Percentiles rank a stretch among this genome's conserved stretches.
phyloP scores from a whole-genome alignment of 306 rosid species.

The Cicer pinnatifidum region DNA sequence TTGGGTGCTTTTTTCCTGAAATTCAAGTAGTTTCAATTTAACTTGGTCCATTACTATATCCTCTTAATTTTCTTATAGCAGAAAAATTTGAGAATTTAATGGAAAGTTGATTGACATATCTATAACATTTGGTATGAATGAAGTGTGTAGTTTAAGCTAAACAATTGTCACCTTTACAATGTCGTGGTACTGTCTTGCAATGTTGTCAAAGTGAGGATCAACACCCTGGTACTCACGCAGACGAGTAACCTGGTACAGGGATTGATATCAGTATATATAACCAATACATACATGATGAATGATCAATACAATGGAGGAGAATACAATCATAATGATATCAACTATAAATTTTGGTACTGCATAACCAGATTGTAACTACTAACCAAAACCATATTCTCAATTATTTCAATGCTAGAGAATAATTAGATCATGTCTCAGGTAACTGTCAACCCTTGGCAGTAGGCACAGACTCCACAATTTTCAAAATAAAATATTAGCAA shows the following conservation, averaged over 20 bases:
- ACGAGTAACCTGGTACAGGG: constrained; percentile 72
- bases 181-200: constrained; percentile 85
- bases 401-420: constrained; percentile 1
- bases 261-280: constrained; percentile 16
- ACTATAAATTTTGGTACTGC: constrained; percentile 11
- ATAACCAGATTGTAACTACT: neutral
- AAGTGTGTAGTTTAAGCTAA: neutral
- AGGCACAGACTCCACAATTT: constrained; percentile 17
- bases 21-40: constrained; percentile 1
- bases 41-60: constrained; percentile 9
- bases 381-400: constrained; percentile 5
- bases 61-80: constrained; percentile 11
- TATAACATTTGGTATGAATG: constrained; percentile 6
- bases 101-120: constrained; percentile 14
- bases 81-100: constrained; percentile 9
- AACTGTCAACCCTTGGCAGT: neutral
- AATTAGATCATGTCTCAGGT: neutral
- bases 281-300: constrained; percentile 23
- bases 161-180: constrained; percentile 62
- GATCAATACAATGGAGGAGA: neutral
- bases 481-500: constrained; percentile 11
- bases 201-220: constrained; percentile 86
- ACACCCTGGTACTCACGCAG: constrained; percentile 90
- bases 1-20: neutral
- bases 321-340: constrained; percentile 1